Evolutionary conservation across 495 filamentous ascomycete species (phyloP), one percentile per base, ranked within the genome.

Genomic region (Amniculicola lignicola): DNA sequence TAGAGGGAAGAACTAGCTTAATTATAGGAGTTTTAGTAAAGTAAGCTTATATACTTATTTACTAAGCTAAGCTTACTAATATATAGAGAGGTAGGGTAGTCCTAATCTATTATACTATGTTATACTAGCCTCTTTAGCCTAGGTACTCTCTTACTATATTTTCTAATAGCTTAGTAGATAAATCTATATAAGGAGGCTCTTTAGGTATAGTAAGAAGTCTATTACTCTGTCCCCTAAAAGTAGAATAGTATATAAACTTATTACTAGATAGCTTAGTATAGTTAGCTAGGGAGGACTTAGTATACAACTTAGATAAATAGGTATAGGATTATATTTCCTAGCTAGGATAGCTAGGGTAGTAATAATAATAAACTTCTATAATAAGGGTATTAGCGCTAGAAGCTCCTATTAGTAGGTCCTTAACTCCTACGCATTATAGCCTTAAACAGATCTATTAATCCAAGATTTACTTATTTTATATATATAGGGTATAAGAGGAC

Each of bases 221-320:
- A n/a, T n/a, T n/a, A n/a, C n/a, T n/a, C n/a, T n/a, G n/a, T n/a
- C n/a, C 18, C 21, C 15, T 15, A 33, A 14, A 14, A 15, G 6
- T 48, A 48, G 5, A 48, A 21, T 48, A 48, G 42, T 45, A 25
- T n/a, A 22, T 22, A 45, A 22, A 22, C 9, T 22, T 45, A 9
- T 45, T 45, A 45, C 21, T 45, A 45, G 25, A 22, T 22, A 45
- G 5, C 10, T n/a, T 45, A 5, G 21, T 45, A 45, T 4, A 25
- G 22, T 11, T 45, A 22, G 11, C 22, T 25, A 25, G 11, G 9
- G 4, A 25, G 15, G 4, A 11, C 12, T 25, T 45, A 9, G 25
- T 45, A 45, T 45, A 22, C 25, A 9, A 22, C 21, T 9, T 45
- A 45, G 25, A 45, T 45, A 22, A 45, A 22, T 25, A 11, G 22